A percentile compares a stretch with the other conserved stretches of the same genome.
Evolutionary conservation across 2,329 filamentous ascomycete genomes (phyloP).

Genomic region (Seiridium unicorne): DNA sequence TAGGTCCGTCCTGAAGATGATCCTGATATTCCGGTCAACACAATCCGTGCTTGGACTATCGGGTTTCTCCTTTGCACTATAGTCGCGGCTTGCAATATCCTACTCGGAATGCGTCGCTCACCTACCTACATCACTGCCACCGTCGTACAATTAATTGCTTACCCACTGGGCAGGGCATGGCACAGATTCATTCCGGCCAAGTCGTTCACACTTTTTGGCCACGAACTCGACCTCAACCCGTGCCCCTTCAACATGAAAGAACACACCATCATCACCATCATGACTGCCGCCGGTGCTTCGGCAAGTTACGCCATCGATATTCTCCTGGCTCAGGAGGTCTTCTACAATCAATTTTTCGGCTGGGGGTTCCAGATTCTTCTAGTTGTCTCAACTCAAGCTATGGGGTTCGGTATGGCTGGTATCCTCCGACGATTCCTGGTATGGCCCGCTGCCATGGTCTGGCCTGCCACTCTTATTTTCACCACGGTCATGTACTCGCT

Average conservation of each 20-base stretch:
- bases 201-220: neutral
- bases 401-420: slow-evolving; percentile 64
- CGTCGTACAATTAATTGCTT: slow-evolving; percentile 61
- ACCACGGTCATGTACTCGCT: slow-evolving; percentile 62
- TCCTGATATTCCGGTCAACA: slow-evolving; percentile 56
- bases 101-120: slow-evolving; percentile 60
- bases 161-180: slow-evolving; percentile 35
- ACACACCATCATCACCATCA: slow-evolving; percentile 47
- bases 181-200: neutral
- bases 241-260: slow-evolving; percentile 46
- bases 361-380: slow-evolving; percentile 61
- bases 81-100: slow-evolving; percentile 60
- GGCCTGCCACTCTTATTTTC: slow-evolving; percentile 60
- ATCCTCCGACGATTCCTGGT: slow-evolving; percentile 58
- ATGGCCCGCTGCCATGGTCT: slow-evolving; percentile 63
- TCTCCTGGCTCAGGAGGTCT: slow-evolving; percentile 40
- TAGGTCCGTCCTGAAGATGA: slow-evolving; percentile 24
- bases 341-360: slow-evolving; percentile 50
- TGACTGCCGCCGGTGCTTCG: slow-evolving; percentile 35
- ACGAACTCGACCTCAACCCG: slow-evolving; percentile 31
- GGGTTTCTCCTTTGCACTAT: slow-evolving; percentile 60
- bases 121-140: slow-evolving; percentile 60
- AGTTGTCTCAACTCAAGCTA: slow-evolving; percentile 59
- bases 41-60: slow-evolving; percentile 63
- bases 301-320: slow-evolving; percentile 34